Percentiles rank a stretch among this genome's conserved stretches.
Conservation (phyloP, 768 basidiomycete species). For the Suillus hirtellus region DNA sequence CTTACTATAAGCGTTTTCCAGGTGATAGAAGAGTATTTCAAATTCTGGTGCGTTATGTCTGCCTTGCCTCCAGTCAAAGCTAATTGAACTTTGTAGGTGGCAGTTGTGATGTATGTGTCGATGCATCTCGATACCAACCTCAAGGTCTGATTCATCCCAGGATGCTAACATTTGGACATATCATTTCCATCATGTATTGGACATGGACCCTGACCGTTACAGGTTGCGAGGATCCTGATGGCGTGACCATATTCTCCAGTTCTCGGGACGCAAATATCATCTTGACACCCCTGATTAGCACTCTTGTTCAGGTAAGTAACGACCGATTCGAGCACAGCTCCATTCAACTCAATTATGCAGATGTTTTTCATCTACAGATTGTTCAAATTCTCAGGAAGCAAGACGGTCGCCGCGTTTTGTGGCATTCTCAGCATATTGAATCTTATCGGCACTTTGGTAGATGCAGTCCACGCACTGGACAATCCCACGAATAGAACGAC, state of each 20-base stretch:
- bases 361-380: slow-evolving; percentile 10
- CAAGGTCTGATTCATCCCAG: neutral
- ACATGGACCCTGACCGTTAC: slow-evolving; percentile 8
- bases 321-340: neutral
- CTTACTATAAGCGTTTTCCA: slow-evolving; percentile 10
- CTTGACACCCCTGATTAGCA: slow-evolving; percentile 11
- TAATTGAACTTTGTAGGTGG: slow-evolving; percentile 5
- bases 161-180: slow-evolving; percentile 6
- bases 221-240: slow-evolving; percentile 1
- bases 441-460: slow-evolving; percentile 10
- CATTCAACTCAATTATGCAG: neutral
- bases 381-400: slow-evolving; percentile 9
- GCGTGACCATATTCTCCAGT: slow-evolving; percentile 13
- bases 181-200: slow-evolving; percentile 9
- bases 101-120: slow-evolving; percentile 5
- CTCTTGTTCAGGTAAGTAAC: slow-evolving; percentile 10
- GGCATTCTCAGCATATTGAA: slow-evolving; percentile 5
- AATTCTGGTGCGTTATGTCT: slow-evolving; percentile 4
- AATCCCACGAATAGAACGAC: neutral
- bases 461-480: neutral
- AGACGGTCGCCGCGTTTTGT: slow-evolving; percentile 1
- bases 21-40: slow-evolving; percentile 4
- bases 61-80: neutral
- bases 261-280: slow-evolving; percentile 10
- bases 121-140: neutral